Conservation (phyloP, 495 filamentous ascomycete species). For the Parachaetomium inaequale region DNA sequence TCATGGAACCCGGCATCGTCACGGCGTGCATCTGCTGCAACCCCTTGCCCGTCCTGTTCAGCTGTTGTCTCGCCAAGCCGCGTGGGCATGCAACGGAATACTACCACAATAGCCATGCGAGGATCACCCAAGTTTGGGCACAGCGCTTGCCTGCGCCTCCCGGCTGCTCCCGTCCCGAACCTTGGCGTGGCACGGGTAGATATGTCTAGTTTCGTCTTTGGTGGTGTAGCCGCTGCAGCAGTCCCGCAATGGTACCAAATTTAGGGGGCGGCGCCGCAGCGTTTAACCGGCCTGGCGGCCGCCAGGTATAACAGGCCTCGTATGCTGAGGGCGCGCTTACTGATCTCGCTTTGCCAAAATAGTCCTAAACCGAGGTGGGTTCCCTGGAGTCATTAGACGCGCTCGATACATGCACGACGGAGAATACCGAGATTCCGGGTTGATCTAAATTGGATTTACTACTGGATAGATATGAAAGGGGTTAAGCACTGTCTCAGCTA, state of each 20-base stretch:
- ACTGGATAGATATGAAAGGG: too few species aligned
- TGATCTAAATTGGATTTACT: too few species aligned
- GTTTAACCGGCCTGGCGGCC: neutral
- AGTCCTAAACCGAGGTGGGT: too few species aligned
- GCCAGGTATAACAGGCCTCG: neutral
- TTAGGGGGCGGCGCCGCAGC: neutral
- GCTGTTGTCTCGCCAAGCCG: too few species aligned
- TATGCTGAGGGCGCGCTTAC: neutral
- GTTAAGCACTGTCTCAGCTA: too few species aligned
- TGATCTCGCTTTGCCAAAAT: too few species aligned
- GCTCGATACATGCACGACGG: neutral
- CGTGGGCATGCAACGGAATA: too few species aligned
- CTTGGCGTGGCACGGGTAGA: neutral
- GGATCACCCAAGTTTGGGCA: neutral
- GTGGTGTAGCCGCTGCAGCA: neutral
- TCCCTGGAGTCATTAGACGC: neutral
- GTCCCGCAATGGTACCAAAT: neutral
- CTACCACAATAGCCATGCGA: neutral
- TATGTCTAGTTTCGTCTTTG: neutral
- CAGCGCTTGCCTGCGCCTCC: neutral
- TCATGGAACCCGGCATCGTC: too few species aligned
- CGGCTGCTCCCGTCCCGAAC: slow-evolving; percentile 1
- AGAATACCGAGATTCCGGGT: too few species aligned
- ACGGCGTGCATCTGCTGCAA: too few species aligned
- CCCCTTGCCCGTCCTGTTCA: too few species aligned